These are phyloP conservation scores for Barbarea vulgaris DNA, from an alignment of 345 rosid species.

Conservation along the genomic window DNA sequence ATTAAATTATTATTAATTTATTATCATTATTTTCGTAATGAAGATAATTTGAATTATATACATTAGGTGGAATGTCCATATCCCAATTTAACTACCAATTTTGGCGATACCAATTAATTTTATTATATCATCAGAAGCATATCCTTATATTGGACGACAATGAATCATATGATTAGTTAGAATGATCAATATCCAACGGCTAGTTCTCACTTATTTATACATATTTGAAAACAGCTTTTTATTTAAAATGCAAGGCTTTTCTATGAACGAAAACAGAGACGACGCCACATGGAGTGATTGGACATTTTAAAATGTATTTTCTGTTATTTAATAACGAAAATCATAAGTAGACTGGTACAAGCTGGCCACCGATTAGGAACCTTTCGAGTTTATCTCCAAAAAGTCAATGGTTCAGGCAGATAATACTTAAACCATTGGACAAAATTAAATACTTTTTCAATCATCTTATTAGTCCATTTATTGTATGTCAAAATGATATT, in stretches of 20 bases:
- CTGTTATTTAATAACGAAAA: background rate
- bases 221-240: conserved; percentile 5
- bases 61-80: conserved; percentile 32
- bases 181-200: conserved; percentile 33
- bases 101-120: conserved; percentile 2
- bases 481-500: conserved; percentile 5
- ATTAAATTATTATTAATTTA: background rate
- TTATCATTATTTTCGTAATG: background rate
- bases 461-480: conserved; percentile 7
- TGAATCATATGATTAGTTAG: conserved; percentile 29
- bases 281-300: conserved; percentile 24
- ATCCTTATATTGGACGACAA: conserved; percentile 9
- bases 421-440: conserved; percentile 6
- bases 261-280: background rate
- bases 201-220: conserved; percentile 25
- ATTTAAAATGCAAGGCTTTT: background rate
- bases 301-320: background rate
- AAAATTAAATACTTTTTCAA: background rate
- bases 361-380: conserved; percentile 41
- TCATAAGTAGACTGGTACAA: conserved; percentile 21
- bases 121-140: conserved; percentile 8
- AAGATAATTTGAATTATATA: conserved; percentile 7
- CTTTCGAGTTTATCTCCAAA: conserved; percentile 26
- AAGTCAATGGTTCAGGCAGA: conserved; percentile 37
- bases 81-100: conserved; percentile 21